Percentiles rank a stretch among this genome's conserved stretches.
Conservation (phyloP, 805 yeast genomes). For the Candida mattraensis region DNA sequence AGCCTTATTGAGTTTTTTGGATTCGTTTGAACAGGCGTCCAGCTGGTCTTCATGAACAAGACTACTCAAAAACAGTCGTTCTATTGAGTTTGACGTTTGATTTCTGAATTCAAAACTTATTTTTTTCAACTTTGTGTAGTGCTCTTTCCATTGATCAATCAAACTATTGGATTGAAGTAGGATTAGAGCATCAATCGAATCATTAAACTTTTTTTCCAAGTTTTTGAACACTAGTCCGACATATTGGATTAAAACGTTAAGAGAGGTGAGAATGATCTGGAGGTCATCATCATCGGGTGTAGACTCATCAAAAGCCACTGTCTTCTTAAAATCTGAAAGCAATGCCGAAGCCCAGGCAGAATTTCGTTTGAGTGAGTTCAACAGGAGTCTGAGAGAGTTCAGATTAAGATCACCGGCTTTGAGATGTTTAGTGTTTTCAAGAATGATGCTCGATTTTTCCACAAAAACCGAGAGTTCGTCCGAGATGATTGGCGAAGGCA, state of each 20-base stretch:
- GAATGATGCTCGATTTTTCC: constrained; percentile 13
- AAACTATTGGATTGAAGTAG: constrained; percentile 43
- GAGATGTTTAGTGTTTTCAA: constrained; percentile 16
- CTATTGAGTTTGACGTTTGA: constrained; percentile 9
- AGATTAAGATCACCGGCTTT: constrained; percentile 36
- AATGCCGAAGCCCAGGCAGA: constrained; percentile 41
- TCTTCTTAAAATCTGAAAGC: constrained; percentile 35
- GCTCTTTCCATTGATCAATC: constrained; percentile 40
- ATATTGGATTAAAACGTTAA: constrained; percentile 52
- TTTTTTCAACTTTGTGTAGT: constrained; percentile 30
- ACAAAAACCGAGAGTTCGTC: constrained; percentile 25
- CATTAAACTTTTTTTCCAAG: constrained; percentile 40
- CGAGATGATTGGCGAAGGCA: constrained; percentile 31
- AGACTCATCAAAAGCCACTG: constrained; percentile 22
- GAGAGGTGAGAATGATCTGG: constrained; percentile 46
- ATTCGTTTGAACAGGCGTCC: constrained; percentile 32
- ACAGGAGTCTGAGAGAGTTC: constrained; percentile 36
- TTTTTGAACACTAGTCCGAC: constrained; percentile 45
- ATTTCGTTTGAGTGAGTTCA: constrained; percentile 37
- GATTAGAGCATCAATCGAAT: constrained; percentile 33
- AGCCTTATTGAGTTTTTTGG: constrained; percentile 20
- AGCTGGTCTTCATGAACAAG: constrained; percentile 36
- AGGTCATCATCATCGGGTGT: constrained; percentile 35
- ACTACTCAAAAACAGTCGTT: constrained; percentile 30
- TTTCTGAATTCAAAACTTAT: constrained; percentile 27